Conservation (phyloP, 1,284 basidiomycete genomes). For the Rhodofomes roseus region DNA sequence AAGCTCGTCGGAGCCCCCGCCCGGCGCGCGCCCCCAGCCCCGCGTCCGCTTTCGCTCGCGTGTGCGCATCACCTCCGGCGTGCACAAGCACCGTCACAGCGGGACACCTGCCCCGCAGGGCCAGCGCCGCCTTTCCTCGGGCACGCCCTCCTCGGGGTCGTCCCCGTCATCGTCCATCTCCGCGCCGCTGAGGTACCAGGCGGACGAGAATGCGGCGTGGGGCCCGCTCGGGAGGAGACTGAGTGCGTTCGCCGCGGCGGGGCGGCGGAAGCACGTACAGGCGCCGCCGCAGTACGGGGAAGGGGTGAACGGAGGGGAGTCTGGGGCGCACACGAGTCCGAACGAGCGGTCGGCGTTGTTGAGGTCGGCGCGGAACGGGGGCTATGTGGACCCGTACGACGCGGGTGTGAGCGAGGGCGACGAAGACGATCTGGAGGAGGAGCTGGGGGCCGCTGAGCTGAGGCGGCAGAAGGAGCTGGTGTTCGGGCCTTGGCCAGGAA, state of each 20-base stretch:
- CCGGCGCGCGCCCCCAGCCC: slow-evolving; percentile 21
- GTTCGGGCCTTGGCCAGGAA: slow-evolving; percentile 66
- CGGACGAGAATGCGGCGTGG: slow-evolving; percentile 50
- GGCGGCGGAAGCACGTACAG: slow-evolving; percentile 22
- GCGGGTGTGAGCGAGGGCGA: slow-evolving; percentile 5
- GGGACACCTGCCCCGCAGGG: slow-evolving; percentile 10
- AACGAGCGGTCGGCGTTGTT: slow-evolving; percentile 34
- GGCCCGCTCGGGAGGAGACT: slow-evolving; percentile 56
- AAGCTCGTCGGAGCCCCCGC: slow-evolving; percentile 13
- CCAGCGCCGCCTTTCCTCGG: slow-evolving; percentile 7
- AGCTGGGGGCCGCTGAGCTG: slow-evolving; percentile 20
- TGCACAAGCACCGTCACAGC: slow-evolving; percentile 30
- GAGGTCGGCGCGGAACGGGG: slow-evolving; percentile 11
- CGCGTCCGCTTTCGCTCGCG: slow-evolving; percentile 53
- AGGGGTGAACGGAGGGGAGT: neutral
- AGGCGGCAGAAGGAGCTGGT: slow-evolving; percentile 35
- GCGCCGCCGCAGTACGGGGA: neutral
- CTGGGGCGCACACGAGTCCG: slow-evolving; percentile 5
- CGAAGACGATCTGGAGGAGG: slow-evolving; percentile 28
- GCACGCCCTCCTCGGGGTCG: slow-evolving; percentile 42
- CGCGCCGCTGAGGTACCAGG: slow-evolving; percentile 57
- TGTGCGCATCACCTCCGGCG: slow-evolving; percentile 50
- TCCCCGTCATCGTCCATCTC: slow-evolving; percentile 73
- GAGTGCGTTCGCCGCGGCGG: slow-evolving; percentile 29
- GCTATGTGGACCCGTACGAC: slow-evolving; percentile 16